Base-by-base conservation (phyloP, 2,329 filamentous ascomycete species). In the Fusarium nodosum region DNA sequence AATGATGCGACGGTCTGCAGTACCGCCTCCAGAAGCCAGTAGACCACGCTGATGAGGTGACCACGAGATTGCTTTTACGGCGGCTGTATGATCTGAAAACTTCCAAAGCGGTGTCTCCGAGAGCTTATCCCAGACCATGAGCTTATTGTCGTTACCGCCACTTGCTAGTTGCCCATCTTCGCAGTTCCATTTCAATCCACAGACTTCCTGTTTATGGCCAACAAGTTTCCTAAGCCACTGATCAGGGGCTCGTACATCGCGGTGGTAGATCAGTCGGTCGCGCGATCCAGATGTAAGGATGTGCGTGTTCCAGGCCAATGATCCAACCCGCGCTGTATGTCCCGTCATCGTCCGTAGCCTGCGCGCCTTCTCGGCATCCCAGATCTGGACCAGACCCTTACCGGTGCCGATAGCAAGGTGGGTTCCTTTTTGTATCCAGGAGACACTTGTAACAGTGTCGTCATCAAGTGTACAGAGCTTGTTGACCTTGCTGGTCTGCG, bases 121-220 rank as follows among this genome's bases (percentile, higher is more conserved):
- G 61, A 97, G 86, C 77, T 97, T 97, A 75, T 99, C 96, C 96
- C 96, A 99, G 26, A 99, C 94, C 88, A 98, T 96, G 46, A 99
- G 86, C 78, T 98, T 98, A 82, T 99, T 99, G 82, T 99, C 96
- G 79, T 99, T 99, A 8, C 96, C 96, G 51, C 96, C 96, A 57
- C 93, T 97, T 15, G 96, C 96, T 28, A 99, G 86, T 78, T 99
- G 96, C 7, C 94, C 93, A 75, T 97, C 95, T 73, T 98, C 94
- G 60, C 92, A 93, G 75, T 99, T 99, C 96, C 96, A 99, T 75
- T 94, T 94, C 52, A 99, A 82, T 11, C 96, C 96, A 77, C 96
- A 99, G 15, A 99, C 93, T 81, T 99, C 96, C 81, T 99, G 96
- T 79, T 98, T 99, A 80, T 99, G 96, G 10, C 96, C 96, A 10